A percentile compares a stretch with the other conserved stretches of the same genome.
phyloP scores from a whole-genome alignment of 148 eudicot genomes.

The Silene latifolia region DNA sequence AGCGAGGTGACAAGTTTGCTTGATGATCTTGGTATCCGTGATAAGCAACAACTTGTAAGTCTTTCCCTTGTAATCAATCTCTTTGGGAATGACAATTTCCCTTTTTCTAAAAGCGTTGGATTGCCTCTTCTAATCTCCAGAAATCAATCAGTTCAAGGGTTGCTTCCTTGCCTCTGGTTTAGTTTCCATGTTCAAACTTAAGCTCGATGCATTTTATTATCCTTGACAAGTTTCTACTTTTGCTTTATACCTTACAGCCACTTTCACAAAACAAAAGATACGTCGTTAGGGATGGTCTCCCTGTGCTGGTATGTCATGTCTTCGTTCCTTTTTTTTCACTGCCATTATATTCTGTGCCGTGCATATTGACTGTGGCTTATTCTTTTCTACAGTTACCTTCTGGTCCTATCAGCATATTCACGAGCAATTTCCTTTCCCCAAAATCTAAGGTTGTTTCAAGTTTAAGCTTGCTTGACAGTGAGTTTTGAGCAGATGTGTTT shows the following conservation, averaged over 20 bases:
- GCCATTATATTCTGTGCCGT: constrained; percentile 1
- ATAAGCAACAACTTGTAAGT: constrained; percentile 78
- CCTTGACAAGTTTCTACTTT: background rate
- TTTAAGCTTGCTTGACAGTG: background rate
- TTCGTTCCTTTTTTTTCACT: background rate
- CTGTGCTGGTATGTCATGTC: constrained; percentile 55
- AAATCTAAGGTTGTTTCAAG: constrained; percentile 63
- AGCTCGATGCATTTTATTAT: background rate
- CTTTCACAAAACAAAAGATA: constrained; percentile 83
- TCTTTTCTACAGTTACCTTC: constrained; percentile 63
- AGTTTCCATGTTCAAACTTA: background rate
- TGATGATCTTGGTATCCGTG: constrained; percentile 82
- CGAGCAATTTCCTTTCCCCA: constrained; percentile 77
- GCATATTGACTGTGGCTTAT: constrained; percentile 14
- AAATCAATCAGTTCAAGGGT: background rate
- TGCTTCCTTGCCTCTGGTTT: background rate
- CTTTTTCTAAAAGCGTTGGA: background rate
- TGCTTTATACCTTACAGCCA: constrained; percentile 51
- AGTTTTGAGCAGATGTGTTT: background rate
- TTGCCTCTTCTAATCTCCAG: background rate
- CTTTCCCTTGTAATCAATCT: background rate
- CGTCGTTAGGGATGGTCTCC: constrained; percentile 76
- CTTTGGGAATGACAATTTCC: background rate
- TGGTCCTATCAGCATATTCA: constrained; percentile 59
- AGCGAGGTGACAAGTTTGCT: constrained; percentile 63